Evolutionary conservation across 352 stramenopile genomes (phyloP), one percentile per base, ranked within the genome.

Genomic region (Globisporangium mamillatum): DNA sequence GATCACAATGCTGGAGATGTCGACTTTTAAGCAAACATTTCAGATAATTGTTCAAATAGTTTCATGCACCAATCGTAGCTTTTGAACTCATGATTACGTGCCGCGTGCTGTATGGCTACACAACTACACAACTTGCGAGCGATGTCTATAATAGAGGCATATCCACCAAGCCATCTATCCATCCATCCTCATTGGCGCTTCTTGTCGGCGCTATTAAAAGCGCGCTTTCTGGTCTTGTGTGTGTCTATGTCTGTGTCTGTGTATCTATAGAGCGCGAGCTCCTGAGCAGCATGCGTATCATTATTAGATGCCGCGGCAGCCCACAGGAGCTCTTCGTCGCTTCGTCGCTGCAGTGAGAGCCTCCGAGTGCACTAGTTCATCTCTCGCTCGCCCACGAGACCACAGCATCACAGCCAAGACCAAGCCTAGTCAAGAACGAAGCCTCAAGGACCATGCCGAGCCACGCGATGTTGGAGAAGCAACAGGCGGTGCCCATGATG

Each of bases 401-500:
- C 24, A 4, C 32, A 52, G 20, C 24, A 18, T 32, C 16, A n/a
- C 3, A 52, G 1, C 1, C 29, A 44, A 60, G n/a, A 67, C 12
- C 38, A 46, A 44, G 44, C 27, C 25, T 24, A 38, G 6, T 48
- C 8, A 38, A 56, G n/a, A 9, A 41, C 59, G 12, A 32, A 32
- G 27, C 9, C 38, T 46, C 7, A 72, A 38, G 38, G 89, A 46
- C 12, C 38, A 46, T 92, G 83, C 81, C 81, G 60, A 90, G 72
- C 60, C 79, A 83, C 46, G 64, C 78, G 55, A 78, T 83, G 56
- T 72, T 90, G 18, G 83, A 89, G 62, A 92, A 92, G 70, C 82
- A 93, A 38, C 81, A 91, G 67, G 75, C 80, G n/a, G 84, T 95
- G 69, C 87, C 87, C 10, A 92, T 95, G 84, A 87, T 88, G 38